A percentile compares a stretch with the other conserved stretches of the same genome.
Conservation (phyloP, 192 early-diverging fungal genomes). For the Lunasporangiospora selenospora region DNA sequence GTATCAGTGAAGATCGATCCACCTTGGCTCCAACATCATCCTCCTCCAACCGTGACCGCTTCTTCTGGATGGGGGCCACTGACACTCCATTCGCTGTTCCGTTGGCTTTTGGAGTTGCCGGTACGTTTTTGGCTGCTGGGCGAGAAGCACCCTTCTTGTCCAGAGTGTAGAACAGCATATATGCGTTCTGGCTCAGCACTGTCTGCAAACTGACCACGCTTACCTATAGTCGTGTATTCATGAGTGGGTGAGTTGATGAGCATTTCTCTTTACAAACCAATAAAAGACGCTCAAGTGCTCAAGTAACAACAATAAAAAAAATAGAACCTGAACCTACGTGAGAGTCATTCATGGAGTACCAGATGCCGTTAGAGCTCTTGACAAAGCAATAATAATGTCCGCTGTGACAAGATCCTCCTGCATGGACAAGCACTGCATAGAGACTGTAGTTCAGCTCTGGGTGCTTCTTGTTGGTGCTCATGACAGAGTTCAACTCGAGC, state of each 20-base stretch:
- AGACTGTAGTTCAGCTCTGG: constrained; percentile 61
- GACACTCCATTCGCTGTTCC: background rate
- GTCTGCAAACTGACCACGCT: constrained; percentile 67
- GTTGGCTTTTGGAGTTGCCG: background rate
- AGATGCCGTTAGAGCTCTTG: constrained; percentile 75
- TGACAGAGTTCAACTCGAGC: constrained; percentile 70
- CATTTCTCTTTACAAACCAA: too few relatives aligned
- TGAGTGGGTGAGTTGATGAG: too few relatives aligned
- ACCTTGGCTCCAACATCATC: constrained; percentile 44
- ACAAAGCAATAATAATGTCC: constrained; percentile 92
- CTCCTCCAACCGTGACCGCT: constrained; percentile 27
- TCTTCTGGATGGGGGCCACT: background rate
- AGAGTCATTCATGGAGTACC: constrained; percentile 86
- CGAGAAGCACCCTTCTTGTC: constrained; percentile 12
- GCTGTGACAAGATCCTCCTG: constrained; percentile 72
- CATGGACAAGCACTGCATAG: constrained; percentile 83
- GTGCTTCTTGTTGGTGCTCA: constrained; percentile 48
- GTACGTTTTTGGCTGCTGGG: constrained; percentile 1
- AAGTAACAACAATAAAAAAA: background rate
- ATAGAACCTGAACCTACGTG: constrained; percentile 43
- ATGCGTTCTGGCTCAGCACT: constrained; percentile 79
- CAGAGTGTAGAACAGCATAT: constrained; percentile 84
- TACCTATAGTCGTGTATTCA: constrained; percentile 55
- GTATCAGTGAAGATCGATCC: constrained; percentile 11
- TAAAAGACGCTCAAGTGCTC: background rate